These are phyloP conservation scores for Prunus padus DNA, from an alignment of 306 rosid species.

Conservation along the genomic window DNA sequence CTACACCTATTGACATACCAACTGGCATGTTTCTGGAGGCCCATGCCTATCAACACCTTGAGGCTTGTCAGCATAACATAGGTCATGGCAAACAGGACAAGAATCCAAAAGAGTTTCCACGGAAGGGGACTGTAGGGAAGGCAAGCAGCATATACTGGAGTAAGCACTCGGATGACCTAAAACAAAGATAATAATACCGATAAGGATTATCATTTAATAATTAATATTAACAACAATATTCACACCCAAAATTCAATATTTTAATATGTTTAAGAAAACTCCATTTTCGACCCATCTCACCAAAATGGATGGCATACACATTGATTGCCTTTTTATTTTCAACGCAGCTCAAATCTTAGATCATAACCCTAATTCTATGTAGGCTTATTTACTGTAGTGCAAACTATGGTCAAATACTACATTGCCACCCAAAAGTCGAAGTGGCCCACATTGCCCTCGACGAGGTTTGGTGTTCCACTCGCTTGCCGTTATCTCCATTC, in stretches of 20 bases:
- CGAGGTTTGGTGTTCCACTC: no score
- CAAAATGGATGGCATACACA: background rate
- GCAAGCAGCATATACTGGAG: constrained; percentile 84
- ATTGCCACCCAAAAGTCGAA: no score
- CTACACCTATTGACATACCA: constrained; percentile 86
- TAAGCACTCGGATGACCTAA: constrained; percentile 90
- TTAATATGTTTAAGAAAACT: background rate
- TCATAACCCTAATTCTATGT: background rate
- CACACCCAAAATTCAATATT: background rate
- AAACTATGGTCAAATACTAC: no score
- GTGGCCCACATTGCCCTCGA: no score
- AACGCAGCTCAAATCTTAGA: background rate
- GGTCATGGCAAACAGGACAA: constrained; percentile 56
- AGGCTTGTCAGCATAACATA: constrained; percentile 92
- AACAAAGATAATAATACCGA: background rate
- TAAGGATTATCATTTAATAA: background rate
- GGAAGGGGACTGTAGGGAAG: constrained; percentile 72
- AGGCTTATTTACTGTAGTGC: no score
- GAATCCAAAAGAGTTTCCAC: constrained; percentile 68
- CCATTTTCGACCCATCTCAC: background rate
- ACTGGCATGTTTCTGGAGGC: constrained; percentile 68
- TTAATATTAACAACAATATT: background rate
- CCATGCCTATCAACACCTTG: constrained; percentile 81
- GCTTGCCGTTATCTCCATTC: no score
- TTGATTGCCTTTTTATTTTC: background rate